A percentile compares a stretch with the other conserved stretches of the same genome.
Conservation (phyloP, 352 stramenopile species). For the Pythium rishiriense region DNA sequence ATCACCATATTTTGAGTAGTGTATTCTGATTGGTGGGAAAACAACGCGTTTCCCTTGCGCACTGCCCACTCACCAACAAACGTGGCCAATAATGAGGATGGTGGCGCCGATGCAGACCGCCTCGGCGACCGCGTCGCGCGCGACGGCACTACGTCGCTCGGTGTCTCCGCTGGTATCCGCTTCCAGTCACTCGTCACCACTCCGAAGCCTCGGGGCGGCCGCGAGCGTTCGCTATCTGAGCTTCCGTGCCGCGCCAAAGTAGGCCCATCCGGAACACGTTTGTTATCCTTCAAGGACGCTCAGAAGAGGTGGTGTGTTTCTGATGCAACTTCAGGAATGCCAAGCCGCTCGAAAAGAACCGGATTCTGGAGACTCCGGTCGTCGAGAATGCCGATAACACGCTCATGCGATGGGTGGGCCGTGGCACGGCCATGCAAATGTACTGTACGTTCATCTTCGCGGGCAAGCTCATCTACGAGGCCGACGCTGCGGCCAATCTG, state of each 20-base stretch:
- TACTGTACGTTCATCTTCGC: constrained; percentile 69
- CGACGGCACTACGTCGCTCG: not conserved
- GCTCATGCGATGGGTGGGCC: constrained; percentile 62
- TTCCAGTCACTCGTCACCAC: not conserved
- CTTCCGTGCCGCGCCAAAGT: constrained; percentile 10
- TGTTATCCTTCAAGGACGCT: not conserved
- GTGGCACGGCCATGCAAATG: constrained; percentile 67
- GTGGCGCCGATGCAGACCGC: not conserved
- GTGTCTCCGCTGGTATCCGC: not conserved
- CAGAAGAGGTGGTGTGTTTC: not conserved
- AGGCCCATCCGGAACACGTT: not conserved
- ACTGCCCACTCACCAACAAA: not conserved
- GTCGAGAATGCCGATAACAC: constrained; percentile 49
- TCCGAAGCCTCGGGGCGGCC: not conserved
- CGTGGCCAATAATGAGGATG: constrained; percentile 1
- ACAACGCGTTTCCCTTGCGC: not conserved
- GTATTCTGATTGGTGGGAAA: constrained; percentile 14
- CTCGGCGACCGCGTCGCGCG: not conserved
- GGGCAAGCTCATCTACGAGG: constrained; percentile 63
- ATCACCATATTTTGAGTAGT: not conserved
- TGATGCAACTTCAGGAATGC: constrained; percentile 2
- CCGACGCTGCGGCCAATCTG: constrained; percentile 50
- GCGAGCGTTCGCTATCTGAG: constrained; percentile 4
- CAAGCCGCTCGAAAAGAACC: constrained; percentile 30
- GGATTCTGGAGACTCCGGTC: constrained; percentile 54